Base-by-base conservation (phyloP, 2,329 filamentous ascomycete species). In the Exophiala lecanii-corni region DNA sequence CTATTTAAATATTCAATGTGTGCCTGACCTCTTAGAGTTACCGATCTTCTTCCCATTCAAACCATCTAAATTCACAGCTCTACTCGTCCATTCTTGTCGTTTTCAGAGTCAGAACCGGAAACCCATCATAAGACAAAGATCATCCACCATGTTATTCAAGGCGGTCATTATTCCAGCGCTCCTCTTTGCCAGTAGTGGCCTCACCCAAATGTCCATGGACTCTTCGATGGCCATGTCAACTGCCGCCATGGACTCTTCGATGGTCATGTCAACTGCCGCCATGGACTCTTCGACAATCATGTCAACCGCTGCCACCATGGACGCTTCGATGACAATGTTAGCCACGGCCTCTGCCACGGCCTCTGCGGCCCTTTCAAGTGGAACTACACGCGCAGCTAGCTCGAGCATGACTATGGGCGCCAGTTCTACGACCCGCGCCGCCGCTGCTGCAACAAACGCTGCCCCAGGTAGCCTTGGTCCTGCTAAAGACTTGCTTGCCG, bases 271-370 rank as follows among this genome's bases (percentile, higher is more conserved):
- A 31, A 31, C 28, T 9, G 28, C n/a, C n/a, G n/a, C n/a, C n/a
- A n/a, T n/a, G n/a, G n/a, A n/a, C 36, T 26, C 36, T 38, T 38
- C 36, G 5, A 38, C n/a, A n/a, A 25, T 38, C 17, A 38, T 38
- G 36, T 38, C 36, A 38, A 23, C 36, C 36, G 26, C 37, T n/a
- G 20, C 21, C 21, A 39, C 21, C 37, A 39, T 39, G 37, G 37
- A 39, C 37, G 3, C 37, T 39, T 39, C 37, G 23, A 39, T 31
- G 37, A 39, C 37, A 31, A 39, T 39, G 37, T 38, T 26, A 38
- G 17, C 36, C 36, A 38, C 36, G 18, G 36, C 17, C n/a, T n/a
- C n/a, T n/a, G n/a, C n/a, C n/a, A n/a, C n/a, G n/a, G n/a, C n/a
- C 36, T 35, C 32, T 35, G 32, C 32, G 32, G 32, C n/a, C 32